A percentile compares a stretch with the other conserved stretches of the same genome.
These are phyloP conservation scores for Solanum rostratum DNA, from an alignment of 257 asterid genomes.

Conservation along the genomic window DNA sequence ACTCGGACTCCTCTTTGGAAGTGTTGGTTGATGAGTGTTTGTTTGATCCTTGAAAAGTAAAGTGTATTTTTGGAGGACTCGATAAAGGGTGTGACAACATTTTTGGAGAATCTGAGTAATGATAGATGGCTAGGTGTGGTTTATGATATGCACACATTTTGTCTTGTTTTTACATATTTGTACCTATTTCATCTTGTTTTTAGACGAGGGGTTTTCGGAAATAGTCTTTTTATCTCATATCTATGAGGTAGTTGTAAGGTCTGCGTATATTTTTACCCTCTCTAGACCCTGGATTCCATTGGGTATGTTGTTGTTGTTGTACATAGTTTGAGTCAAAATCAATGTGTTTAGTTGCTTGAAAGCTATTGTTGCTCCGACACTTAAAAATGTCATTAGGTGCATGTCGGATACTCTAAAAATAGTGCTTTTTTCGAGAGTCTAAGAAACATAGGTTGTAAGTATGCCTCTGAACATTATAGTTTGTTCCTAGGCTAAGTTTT, in stretches of 20 bases:
- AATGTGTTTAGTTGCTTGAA: not conserved
- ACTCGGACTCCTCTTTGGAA: not conserved
- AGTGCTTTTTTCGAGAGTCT: not conserved
- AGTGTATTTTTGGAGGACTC: not conserved
- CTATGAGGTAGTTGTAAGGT: no score
- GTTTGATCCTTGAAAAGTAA: not conserved
- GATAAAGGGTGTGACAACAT: not conserved
- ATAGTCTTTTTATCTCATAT: no score
- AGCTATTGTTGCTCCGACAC: not conserved
- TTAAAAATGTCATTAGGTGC: not conserved
- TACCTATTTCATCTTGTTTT: no score
- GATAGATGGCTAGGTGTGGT: not conserved
- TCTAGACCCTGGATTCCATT: no score
- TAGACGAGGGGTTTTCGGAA: no score
- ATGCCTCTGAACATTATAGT: no score
- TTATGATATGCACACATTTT: not conserved
- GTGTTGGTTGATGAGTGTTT: not conserved
- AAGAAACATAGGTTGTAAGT: rapidly evolving
- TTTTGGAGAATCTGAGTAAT: not conserved
- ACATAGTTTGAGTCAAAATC: not conserved
- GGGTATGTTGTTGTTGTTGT: no score
- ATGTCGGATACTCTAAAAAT: not conserved
- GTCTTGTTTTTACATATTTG: not conserved
- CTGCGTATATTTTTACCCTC: no score
- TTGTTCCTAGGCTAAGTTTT: no score